A percentile compares a stretch with the other conserved stretches of the same genome.
Conservation (phyloP, 176 grass and related monocot species). For the Paspalum notatum region DNA sequence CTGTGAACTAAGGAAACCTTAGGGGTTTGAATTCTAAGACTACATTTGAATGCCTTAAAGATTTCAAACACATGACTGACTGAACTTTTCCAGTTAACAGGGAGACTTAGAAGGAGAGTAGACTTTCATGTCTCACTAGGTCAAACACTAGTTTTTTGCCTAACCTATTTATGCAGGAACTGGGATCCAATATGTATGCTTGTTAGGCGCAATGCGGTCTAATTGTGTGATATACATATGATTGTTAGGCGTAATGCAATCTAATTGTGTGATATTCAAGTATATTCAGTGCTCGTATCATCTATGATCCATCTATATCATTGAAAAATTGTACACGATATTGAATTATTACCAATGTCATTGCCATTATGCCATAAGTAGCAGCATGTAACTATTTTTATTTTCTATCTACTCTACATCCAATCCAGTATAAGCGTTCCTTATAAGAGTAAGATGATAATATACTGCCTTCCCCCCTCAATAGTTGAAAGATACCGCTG, state of each 20-base stretch:
- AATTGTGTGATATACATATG: background rate
- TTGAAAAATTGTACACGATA: background rate
- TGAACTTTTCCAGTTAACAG: background rate
- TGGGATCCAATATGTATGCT: slow-evolving; percentile 13
- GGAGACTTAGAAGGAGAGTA: background rate
- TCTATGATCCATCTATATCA: background rate
- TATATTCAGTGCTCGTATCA: slow-evolving; percentile 10
- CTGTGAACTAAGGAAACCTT: background rate
- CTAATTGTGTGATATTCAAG: slow-evolving; percentile 3
- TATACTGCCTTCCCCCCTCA: background rate
- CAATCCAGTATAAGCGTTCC: background rate
- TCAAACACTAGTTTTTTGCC: slow-evolving; percentile 6
- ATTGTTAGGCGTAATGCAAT: background rate
- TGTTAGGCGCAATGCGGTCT: background rate
- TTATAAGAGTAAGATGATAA: slow-evolving; percentile 32
- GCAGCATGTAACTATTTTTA: background rate
- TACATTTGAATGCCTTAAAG: background rate
- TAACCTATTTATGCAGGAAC: background rate
- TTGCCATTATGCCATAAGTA: slow-evolving; percentile 2
- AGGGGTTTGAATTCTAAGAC: background rate
- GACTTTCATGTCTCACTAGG: background rate
- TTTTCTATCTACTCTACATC: slow-evolving; percentile 1
- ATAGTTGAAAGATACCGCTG: slow-evolving; percentile 83
- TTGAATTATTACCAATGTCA: background rate
- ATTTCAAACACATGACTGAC: background rate